These are phyloP conservation scores for Malassezia equina DNA, from an alignment of 1,284 basidiomycete species.

Conservation along the genomic window DNA sequence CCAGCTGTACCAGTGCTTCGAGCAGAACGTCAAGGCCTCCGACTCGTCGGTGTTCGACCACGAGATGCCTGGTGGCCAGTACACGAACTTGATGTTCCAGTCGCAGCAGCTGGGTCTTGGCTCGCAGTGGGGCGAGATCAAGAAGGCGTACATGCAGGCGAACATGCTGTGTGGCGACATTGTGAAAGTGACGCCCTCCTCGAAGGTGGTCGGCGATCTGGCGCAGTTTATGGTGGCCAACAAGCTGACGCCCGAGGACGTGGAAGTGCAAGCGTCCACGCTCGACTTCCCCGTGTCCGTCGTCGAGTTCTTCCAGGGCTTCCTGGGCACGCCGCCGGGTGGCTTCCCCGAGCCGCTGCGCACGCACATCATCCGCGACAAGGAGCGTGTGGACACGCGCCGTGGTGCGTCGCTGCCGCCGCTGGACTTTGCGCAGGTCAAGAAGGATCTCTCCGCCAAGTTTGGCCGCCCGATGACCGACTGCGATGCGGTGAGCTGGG, in stretches of 20 bases:
- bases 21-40: slow-evolving; percentile 92
- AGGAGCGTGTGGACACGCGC: slow-evolving; percentile 81
- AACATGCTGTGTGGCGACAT: slow-evolving; percentile 78
- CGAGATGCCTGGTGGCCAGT: slow-evolving; percentile 91
- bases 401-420: slow-evolving; percentile 79
- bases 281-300: slow-evolving; percentile 84
- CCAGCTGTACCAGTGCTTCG: slow-evolving; percentile 89
- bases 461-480: slow-evolving; percentile 82
- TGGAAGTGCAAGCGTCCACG: slow-evolving; percentile 70
- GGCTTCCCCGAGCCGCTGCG: slow-evolving; percentile 97
- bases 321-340: slow-evolving; percentile 65
- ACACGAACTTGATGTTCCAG: slow-evolving; percentile 69
- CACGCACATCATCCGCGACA: slow-evolving; percentile 80
- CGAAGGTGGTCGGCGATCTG: slow-evolving; percentile 98
- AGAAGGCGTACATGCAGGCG: slow-evolving; percentile 78
- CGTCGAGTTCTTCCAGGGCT: slow-evolving; percentile 58
- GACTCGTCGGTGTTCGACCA: slow-evolving; percentile 83
- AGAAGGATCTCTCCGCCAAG: slow-evolving; percentile 79
- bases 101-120: slow-evolving; percentile 92
- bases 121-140: slow-evolving; percentile 95
- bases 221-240: slow-evolving; percentile 95
- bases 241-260: slow-evolving; percentile 73
- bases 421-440: slow-evolving; percentile 89
- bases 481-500: slow-evolving; percentile 79
- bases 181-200: slow-evolving; percentile 98